Evolutionary conservation across 2,329 filamentous ascomycete genomes (phyloP), one percentile per base, ranked within the genome.

Genomic region (Aspergillus sp.): DNA sequence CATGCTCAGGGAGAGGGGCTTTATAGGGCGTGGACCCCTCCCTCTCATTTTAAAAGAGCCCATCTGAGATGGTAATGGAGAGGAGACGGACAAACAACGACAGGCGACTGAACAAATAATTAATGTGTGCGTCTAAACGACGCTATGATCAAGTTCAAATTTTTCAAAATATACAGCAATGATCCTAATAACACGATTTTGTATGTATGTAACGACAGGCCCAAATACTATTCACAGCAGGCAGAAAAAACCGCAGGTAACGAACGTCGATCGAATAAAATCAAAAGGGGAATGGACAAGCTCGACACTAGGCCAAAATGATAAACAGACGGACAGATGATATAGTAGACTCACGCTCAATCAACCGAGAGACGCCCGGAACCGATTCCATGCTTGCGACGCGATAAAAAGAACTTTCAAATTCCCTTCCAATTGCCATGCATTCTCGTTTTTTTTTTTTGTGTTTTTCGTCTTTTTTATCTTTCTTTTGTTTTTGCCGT

Each of bases 201-300:
- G 12, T 47, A 39, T 32, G 59, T 53, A 60, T 57, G 55, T 24
- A 56, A n/a, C 61, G 66, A 70, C 60, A 61, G 62, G 63, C 65
- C 68, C 20, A 24, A 43, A 18, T 53, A 38, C 7, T 42, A 45
- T 24, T 44, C 41, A 42, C 36, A 51, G n/a, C n/a, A 42, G 50
- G 12, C 15, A 38, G 22, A 18, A 43, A 34, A 20, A 15, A 9
- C 20, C 12, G 44, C 44, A 18, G 26, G 41, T 38, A 53, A 53
- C 30, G 50, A 53, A 22, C 26, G 50, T 24, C 30, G 13, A 47
- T 26, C 54, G 41, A 49, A 57, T 52, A 6, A 12, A 26, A 45
- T 58, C 15, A 26, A 24, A 47, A 13, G 22, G 12, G 11, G 22
- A 47, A 32, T 30, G 26, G 11, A 17, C 44, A 48, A 17, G 18